Conservation (phyloP, 1,284 basidiomycete genomes). For the Pseudozyma tsukubaensis region DNA sequence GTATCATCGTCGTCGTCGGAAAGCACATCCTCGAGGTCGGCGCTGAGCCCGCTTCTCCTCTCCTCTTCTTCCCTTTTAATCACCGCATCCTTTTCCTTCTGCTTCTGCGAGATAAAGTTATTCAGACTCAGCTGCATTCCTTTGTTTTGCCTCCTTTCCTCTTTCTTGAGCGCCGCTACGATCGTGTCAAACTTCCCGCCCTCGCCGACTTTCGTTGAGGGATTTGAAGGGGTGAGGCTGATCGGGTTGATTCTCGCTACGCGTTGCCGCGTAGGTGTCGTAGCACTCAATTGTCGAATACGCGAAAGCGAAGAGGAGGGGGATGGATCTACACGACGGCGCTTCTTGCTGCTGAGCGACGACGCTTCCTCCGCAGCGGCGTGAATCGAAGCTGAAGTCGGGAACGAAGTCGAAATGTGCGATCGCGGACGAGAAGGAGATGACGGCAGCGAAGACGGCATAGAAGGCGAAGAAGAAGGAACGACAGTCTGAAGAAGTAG, state of each 20-base stretch:
- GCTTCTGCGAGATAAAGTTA: constrained; percentile 3
- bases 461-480: constrained; percentile 1
- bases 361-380: not conserved
- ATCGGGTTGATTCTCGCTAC: constrained; percentile 18
- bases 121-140: constrained; percentile 34
- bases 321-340: not conserved
- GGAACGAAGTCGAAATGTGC: not conserved
- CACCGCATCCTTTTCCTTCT: not conserved
- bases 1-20: constrained; percentile 29
- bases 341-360: constrained; percentile 1
- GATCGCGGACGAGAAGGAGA: constrained; percentile 2
- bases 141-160: constrained; percentile 22
- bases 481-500: constrained; percentile 14
- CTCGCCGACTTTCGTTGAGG: not conserved
- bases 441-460: constrained; percentile 1
- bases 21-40: constrained; percentile 23
- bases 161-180: constrained; percentile 24
- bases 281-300: not conserved
- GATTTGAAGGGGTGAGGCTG: constrained; percentile 12
- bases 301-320: not conserved
- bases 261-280: constrained; percentile 1
- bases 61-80: not conserved
- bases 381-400: not conserved
- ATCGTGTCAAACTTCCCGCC: constrained; percentile 21
- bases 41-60: constrained; percentile 13